Evolutionary conservation across 192 early-diverging fungal species (phyloP), one percentile per base, ranked within the genome.

Genomic region (Linderina pennispora): DNA sequence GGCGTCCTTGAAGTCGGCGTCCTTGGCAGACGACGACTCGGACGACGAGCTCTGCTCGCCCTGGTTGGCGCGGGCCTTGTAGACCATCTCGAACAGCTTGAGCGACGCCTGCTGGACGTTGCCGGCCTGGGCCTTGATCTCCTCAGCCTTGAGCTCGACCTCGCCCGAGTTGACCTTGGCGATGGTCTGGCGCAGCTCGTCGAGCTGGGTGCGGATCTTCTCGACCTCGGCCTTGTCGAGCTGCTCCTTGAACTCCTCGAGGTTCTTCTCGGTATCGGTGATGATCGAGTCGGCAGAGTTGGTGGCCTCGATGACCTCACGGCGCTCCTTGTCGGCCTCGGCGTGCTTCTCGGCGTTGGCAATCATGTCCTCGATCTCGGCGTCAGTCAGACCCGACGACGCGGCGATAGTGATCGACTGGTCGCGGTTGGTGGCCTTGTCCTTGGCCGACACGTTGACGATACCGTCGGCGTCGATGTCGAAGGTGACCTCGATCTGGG

Each of bases 401-500:
- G 91, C 93, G 33, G 92, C 89, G 58, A 99, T 91, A 32, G 92
- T 94, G 77, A 99, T 85, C 59, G 90, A 87, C 75, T 94, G 91
- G 76, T 99, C 93, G 48, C 86, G 86, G 75, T 85, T 84, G 55
- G 94, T 95, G 50, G 88, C 87, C 77, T 95, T 91, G 80, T 99
- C 96, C 82, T 86, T 86, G 63, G 96, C 96, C 36, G 77, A 73
- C 33, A 99, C 94, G 62, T 96, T 97, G 58, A 99, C 89, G 60
- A 99, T 99, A 78, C 96, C 96, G 63, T 99, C 93, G 18, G 96
- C 96, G 71, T 99, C 93, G 75, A 99, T 97, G 64, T 99, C 93
- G 50, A 99, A 99, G 32, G 93, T 87, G 40, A 99, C 96, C 65
- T 97, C 92, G 53, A 98, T 88, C 80, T 98, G 92, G 28, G 96